These are phyloP conservation scores for Salvia rosmarinus DNA, from an alignment of 257 asterid species.

Conservation along the genomic window DNA sequence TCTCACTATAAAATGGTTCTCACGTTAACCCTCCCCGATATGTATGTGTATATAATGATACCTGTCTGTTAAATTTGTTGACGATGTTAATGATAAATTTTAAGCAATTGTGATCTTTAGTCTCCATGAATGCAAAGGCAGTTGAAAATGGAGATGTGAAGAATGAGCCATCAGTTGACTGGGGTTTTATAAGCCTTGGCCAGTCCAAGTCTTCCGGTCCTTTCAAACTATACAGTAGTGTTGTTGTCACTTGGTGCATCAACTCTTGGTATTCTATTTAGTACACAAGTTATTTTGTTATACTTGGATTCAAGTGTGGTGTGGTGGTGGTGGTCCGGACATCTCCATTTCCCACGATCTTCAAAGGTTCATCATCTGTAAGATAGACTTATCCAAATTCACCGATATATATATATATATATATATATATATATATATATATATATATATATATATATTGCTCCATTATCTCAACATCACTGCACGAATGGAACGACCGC, in stretches of 20 bases:
- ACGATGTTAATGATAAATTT: slow-evolving; percentile 32
- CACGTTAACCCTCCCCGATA: neutral
- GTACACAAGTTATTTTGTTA: no score
- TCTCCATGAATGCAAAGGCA: slow-evolving; percentile 54
- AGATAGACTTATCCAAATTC: no score
- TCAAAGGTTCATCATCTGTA: no score
- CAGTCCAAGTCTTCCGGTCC: slow-evolving; percentile 36
- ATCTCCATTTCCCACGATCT: no score
- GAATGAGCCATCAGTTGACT: slow-evolving; percentile 35
- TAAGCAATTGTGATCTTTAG: slow-evolving; percentile 44
- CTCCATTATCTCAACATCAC: no score
- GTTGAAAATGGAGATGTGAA: slow-evolving; percentile 32
- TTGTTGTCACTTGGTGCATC: neutral
- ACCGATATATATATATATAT: no score
- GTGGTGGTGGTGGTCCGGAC: no score
- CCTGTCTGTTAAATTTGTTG: slow-evolving; percentile 44
- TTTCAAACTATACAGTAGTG: neutral
- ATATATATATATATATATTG: no score
- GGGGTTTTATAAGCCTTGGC: slow-evolving; percentile 49
- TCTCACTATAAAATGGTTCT: no score
- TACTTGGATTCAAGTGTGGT: no score
- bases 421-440: no score
- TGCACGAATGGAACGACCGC: no score
- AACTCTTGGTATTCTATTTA: neutral
- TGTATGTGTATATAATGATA: neutral